These are phyloP conservation scores for Avena sativa DNA, from an alignment of 176 grass and related monocot genomes.

Conservation along the genomic window DNA sequence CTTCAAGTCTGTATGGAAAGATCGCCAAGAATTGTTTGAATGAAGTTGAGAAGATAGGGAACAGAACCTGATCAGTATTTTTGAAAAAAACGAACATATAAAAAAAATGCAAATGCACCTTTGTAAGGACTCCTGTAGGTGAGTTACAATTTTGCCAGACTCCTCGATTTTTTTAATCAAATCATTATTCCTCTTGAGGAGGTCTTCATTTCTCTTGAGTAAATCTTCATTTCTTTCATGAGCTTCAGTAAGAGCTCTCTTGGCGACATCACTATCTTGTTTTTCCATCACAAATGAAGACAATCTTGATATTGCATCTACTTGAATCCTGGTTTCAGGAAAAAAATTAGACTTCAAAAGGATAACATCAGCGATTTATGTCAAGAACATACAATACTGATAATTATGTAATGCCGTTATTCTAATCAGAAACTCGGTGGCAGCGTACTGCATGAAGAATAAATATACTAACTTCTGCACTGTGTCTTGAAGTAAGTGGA, in stretches of 20 bases:
- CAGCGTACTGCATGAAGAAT: constrained; percentile 17
- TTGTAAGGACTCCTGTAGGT: constrained; percentile 71
- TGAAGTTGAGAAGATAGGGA: constrained; percentile 30
- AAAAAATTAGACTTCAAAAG: constrained; percentile 39
- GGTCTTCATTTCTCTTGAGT: constrained; percentile 59
- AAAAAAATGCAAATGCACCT: constrained; percentile 44
- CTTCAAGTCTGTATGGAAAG: constrained; percentile 62
- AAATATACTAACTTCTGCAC: constrained; percentile 52
- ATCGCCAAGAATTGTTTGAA: constrained; percentile 31
- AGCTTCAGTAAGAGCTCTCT: constrained; percentile 63
- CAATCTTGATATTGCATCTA: constrained; percentile 67
- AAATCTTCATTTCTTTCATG: constrained; percentile 74
- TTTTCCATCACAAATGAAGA: constrained; percentile 70
- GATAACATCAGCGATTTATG: neutral
- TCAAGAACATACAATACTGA: constrained; percentile 14
- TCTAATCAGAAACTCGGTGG: neutral
- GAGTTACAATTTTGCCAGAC: constrained; percentile 50
- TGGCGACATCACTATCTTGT: constrained; percentile 66
- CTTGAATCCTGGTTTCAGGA: constrained; percentile 61
- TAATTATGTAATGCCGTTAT: constrained; percentile 21
- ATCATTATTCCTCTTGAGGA: constrained; percentile 66
- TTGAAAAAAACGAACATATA: constrained; percentile 31
- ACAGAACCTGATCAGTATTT: constrained; percentile 2
- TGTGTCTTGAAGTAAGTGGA: constrained; percentile 65
- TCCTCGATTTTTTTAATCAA: constrained; percentile 71